phyloP scores from a whole-genome alignment of 1,284 basidiomycete species.

The Pseudozyma tsukubaensis region DNA sequence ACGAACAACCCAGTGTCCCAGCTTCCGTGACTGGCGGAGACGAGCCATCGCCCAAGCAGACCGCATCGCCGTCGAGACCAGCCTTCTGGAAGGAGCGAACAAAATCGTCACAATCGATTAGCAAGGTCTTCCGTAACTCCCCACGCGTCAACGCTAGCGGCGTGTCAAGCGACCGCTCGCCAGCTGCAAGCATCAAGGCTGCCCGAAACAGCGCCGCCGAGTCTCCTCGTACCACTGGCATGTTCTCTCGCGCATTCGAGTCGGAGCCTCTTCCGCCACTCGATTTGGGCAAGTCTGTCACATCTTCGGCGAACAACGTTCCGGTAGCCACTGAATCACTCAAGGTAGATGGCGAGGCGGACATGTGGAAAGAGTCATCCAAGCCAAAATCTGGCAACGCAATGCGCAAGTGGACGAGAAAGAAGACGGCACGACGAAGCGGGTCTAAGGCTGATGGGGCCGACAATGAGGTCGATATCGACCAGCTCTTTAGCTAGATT shows the following conservation, averaged over 20 bases:
- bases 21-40: conserved; percentile 25
- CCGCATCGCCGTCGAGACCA: conserved; percentile 16
- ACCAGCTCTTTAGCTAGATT: conserved; percentile 27
- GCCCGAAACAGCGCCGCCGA: conserved; percentile 2
- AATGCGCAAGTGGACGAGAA: conserved; percentile 33
- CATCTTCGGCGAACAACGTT: neutral
- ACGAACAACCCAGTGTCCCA: conserved; percentile 24
- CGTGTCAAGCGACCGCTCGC: conserved; percentile 8
- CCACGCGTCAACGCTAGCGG: conserved; percentile 7
- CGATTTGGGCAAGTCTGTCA: conserved; percentile 15
- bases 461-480: conserved; percentile 26
- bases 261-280: conserved; percentile 16
- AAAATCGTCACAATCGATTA: conserved; percentile 28
- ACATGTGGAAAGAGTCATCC: conserved; percentile 30
- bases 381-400: conserved; percentile 14
- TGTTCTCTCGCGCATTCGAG: neutral
- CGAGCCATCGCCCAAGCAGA: conserved; percentile 14
- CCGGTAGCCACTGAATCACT: conserved; percentile 6
- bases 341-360: conserved; percentile 18
- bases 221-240: conserved; percentile 3
- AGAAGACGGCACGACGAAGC: conserved; percentile 6
- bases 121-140: conserved; percentile 30
- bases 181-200: neutral
- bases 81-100: conserved; percentile 41
- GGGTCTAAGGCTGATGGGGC: neutral